Conservation (phyloP, 1,284 basidiomycete species). For the Rhodofomes roseus region DNA sequence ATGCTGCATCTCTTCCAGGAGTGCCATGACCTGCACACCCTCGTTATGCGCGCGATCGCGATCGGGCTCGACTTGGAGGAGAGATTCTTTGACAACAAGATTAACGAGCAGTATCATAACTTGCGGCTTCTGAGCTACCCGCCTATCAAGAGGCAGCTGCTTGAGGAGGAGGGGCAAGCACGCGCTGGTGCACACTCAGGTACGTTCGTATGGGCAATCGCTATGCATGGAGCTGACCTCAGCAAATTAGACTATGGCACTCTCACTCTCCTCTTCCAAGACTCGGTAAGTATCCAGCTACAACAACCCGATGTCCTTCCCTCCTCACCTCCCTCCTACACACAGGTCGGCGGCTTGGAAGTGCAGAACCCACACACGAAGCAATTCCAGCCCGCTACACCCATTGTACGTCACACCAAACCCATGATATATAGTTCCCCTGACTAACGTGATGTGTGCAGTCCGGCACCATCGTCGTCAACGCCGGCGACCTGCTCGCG, state of each 20-base stretch:
- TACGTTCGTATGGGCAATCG: conserved; percentile 18
- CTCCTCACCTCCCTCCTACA: not conserved
- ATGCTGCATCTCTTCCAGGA: conserved; percentile 76
- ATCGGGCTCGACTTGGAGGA: conserved; percentile 72
- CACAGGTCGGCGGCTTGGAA: conserved; percentile 76
- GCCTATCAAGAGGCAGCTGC: conserved; percentile 54
- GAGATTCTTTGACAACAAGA: conserved; percentile 68
- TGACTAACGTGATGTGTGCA: conserved; percentile 25
- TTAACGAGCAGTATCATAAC: conserved; percentile 75
- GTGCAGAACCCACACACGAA: conserved; percentile 77
- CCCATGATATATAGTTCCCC: not conserved
- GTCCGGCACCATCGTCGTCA: conserved; percentile 80
- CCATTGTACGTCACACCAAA: conserved; percentile 52
- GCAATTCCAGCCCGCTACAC: conserved; percentile 66
- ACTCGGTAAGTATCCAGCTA: conserved; percentile 41
- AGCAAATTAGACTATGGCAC: conserved; percentile 69
- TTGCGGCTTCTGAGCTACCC: conserved; percentile 75
- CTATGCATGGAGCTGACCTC: conserved; percentile 3
- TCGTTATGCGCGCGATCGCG: conserved; percentile 80
- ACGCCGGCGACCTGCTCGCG: conserved; percentile 78
- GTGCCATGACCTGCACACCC: conserved; percentile 71
- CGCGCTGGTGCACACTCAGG: conserved; percentile 79
- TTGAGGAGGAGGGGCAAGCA: conserved; percentile 65
- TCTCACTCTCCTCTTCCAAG: conserved; percentile 82
- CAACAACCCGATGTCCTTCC: not conserved